Evolutionary conservation across 129 eudicot genomes (phyloP).

Genomic region (Escallonia rubra): DNA sequence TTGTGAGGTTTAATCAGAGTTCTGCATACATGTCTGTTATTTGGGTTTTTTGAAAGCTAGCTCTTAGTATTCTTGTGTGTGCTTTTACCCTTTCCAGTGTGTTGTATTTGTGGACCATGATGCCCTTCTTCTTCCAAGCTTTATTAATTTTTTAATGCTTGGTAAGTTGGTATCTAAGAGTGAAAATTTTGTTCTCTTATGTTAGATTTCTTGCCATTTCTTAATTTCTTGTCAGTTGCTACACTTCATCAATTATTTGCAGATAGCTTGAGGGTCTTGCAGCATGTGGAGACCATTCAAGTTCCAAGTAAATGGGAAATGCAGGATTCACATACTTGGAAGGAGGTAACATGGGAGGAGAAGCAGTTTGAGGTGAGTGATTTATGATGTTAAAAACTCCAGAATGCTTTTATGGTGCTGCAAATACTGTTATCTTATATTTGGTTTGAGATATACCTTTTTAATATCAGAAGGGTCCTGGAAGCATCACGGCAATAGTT

Average conservation of each 20-base stretch:
- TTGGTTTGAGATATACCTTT: neutral
- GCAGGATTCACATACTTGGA: slow-evolving; percentile 50
- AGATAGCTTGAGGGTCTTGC: slow-evolving; percentile 88
- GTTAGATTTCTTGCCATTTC: neutral
- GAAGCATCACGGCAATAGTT: slow-evolving; percentile 57
- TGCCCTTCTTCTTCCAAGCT: neutral
- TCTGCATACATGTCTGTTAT: too few relatives aligned
- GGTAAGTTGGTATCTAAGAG: neutral
- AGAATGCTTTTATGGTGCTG: neutral
- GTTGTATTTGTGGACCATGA: neutral
- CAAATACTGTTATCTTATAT: too few relatives aligned
- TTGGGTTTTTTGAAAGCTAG: too few relatives aligned
- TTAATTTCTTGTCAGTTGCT: neutral
- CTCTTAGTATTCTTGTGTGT: too few relatives aligned
- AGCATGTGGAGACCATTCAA: slow-evolving; percentile 77
- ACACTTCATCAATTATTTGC: neutral
- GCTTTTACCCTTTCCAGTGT: neutral
- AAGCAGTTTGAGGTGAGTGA: slow-evolving; percentile 59
- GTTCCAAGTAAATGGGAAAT: slow-evolving; percentile 64
- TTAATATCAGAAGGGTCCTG: slow-evolving; percentile 51
- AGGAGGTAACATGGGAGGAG: slow-evolving; percentile 69
- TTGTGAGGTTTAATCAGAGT: too few relatives aligned
- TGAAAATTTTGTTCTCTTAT: neutral
- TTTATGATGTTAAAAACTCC: neutral
- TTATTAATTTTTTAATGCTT: neutral